Evolutionary conservation across 2,329 filamentous ascomycete species (phyloP).

Genomic region (Aspergillus amoenus): DNA sequence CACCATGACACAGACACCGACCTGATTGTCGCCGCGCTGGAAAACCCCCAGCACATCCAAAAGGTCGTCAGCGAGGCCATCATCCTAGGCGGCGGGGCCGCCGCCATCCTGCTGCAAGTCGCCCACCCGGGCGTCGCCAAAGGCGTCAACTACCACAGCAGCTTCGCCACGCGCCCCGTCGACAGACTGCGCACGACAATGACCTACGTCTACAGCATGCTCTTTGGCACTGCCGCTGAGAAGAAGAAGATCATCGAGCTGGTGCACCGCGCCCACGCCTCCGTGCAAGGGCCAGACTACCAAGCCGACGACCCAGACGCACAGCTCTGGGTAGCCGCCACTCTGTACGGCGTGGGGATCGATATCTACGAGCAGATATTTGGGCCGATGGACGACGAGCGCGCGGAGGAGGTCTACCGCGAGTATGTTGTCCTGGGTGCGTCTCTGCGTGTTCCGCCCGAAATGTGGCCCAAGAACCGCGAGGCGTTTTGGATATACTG

Average conservation of each 20-base stretch:
- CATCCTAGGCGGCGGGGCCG: slow-evolving; percentile 36
- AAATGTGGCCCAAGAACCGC: slow-evolving; percentile 38
- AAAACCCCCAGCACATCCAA: slow-evolving; percentile 20
- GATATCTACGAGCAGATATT: slow-evolving; percentile 39
- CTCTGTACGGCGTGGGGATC: slow-evolving; percentile 38
- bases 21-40: neutral
- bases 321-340: slow-evolving; percentile 44
- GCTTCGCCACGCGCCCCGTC: slow-evolving; percentile 33
- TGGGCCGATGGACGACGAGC: slow-evolving; percentile 27
- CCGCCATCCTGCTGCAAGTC: slow-evolving; percentile 43
- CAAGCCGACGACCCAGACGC: slow-evolving; percentile 38
- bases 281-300: slow-evolving; percentile 34
- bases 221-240: slow-evolving; percentile 33
- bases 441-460: slow-evolving; percentile 31
- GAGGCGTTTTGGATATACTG: slow-evolving; percentile 41
- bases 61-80: slow-evolving; percentile 37
- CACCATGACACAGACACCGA: neutral
- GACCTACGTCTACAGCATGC: slow-evolving; percentile 43
- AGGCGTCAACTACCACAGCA: slow-evolving; percentile 40
- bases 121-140: slow-evolving; percentile 40
- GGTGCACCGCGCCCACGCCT: slow-evolving; percentile 35
- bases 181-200: slow-evolving; percentile 41
- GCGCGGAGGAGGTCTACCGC: slow-evolving; percentile 26
- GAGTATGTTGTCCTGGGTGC: slow-evolving; percentile 29
- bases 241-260: slow-evolving; percentile 37